Conservation (phyloP, 2,329 filamentous ascomycete genomes). For the Zymoseptoria pseudotritici region DNA sequence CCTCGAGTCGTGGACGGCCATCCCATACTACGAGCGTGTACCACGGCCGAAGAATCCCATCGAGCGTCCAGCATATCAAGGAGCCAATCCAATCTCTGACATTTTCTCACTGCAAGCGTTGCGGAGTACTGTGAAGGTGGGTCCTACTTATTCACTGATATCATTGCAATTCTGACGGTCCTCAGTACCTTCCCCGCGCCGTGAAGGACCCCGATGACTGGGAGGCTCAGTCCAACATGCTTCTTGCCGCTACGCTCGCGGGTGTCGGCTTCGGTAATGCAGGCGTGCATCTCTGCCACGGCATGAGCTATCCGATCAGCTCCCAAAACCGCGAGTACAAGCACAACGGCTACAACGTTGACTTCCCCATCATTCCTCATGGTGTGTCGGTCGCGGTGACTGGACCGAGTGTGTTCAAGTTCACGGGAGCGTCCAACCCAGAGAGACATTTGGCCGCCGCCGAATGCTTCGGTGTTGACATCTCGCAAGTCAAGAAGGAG, state of each 20-base stretch:
- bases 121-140: constrained; percentile 63
- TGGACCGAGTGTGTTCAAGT: constrained; percentile 86
- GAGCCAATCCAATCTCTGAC: constrained; percentile 94
- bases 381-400: constrained; percentile 93
- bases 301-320: constrained; percentile 97
- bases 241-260: constrained; percentile 85
- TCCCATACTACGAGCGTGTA: constrained; percentile 79
- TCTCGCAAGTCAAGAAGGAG: constrained; percentile 78
- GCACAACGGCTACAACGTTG: constrained; percentile 77
- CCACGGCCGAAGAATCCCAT: constrained; percentile 86
- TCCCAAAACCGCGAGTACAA: constrained; percentile 88
- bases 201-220: constrained; percentile 81
- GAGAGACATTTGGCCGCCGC: constrained; percentile 85
- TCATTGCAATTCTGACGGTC: background rate
- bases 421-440: constrained; percentile 85
- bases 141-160: background rate
- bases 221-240: constrained; percentile 92
- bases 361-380: constrained; percentile 78
- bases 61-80: constrained; percentile 86
- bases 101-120: constrained; percentile 90
- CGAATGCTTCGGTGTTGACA: constrained; percentile 83
- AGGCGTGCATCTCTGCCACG: constrained; percentile 80
- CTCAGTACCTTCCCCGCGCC: constrained; percentile 70
- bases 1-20: constrained; percentile 95
- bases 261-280: constrained; percentile 97